Conservation (phyloP, 306 rosid species). For the Vigna unguiculata region DNA sequence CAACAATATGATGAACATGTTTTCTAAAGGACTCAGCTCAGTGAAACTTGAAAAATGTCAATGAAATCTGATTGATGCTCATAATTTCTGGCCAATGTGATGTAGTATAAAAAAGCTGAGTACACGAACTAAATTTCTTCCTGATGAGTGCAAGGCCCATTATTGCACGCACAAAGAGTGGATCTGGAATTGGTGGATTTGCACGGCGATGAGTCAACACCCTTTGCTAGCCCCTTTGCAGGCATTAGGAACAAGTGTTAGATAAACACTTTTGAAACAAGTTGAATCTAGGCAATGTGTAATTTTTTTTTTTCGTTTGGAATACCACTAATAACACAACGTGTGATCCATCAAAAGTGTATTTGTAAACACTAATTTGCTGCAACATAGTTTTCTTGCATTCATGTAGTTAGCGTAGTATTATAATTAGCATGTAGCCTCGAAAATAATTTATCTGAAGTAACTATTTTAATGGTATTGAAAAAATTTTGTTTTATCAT, state of each 20-base stretch:
- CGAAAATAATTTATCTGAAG: slow-evolving; percentile 23
- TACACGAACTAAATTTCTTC: too few species aligned
- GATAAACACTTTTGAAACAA: too few species aligned
- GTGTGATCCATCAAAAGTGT: slow-evolving; percentile 11
- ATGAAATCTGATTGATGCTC: slow-evolving; percentile 18
- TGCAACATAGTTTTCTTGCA: slow-evolving; percentile 5
- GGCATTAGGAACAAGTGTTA: too few species aligned
- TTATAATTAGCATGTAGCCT: slow-evolving; percentile 1
- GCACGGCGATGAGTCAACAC: too few species aligned
- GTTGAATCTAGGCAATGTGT: too few species aligned
- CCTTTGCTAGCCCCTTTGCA: too few species aligned
- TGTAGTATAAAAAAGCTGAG: too few species aligned
- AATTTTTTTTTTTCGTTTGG: too few species aligned
- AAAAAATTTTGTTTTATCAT: slow-evolving; percentile 33
- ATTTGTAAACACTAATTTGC: background rate
- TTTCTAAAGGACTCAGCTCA: background rate
- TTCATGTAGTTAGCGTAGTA: background rate
- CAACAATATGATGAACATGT: background rate
- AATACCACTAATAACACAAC: too few species aligned
- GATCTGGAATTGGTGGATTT: too few species aligned
- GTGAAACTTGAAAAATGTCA: background rate
- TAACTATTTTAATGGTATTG: slow-evolving; percentile 28
- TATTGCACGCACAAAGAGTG: too few species aligned
- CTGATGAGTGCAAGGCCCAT: too few species aligned
- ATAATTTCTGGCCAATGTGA: background rate